A percentile compares a stretch with the other conserved stretches of the same genome.
Conservation (phyloP, 2,329 filamentous ascomycete species). For the Xylariales sp. region DNA sequence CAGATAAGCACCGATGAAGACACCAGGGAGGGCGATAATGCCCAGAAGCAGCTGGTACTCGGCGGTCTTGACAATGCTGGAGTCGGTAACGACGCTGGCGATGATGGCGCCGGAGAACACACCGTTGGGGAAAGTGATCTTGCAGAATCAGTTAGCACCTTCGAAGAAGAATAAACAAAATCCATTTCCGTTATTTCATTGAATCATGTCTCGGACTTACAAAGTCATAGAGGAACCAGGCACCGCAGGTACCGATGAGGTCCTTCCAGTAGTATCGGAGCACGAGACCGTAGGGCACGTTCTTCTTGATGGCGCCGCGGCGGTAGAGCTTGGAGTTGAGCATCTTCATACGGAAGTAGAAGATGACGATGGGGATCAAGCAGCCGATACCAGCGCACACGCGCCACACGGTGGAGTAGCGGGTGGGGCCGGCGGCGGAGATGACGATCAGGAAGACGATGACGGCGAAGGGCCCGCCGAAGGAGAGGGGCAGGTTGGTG, state of each 20-base stretch:
- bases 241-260: conserved; percentile 47
- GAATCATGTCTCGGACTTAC: conserved; percentile 14
- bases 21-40: conserved; percentile 40
- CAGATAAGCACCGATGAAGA: conserved; percentile 43
- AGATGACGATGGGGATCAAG: conserved; percentile 46
- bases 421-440: conserved; percentile 26
- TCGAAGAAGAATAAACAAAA: conserved; percentile 16
- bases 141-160: conserved; percentile 32
- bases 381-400: conserved; percentile 45
- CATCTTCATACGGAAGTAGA: conserved; percentile 52
- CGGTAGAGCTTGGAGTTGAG: conserved; percentile 47
- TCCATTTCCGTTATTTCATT: too few relatives aligned
- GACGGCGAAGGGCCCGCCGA: conserved; percentile 20
- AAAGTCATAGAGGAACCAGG: conserved; percentile 45
- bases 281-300: conserved; percentile 45
- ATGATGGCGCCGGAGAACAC: conserved; percentile 32
- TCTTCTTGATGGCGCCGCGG: conserved; percentile 47
- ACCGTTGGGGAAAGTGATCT: conserved; percentile 13
- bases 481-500: conserved; percentile 26
- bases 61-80: conserved; percentile 35
- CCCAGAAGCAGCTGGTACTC: conserved; percentile 45
- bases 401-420: conserved; percentile 39
- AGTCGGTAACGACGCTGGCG: conserved; percentile 28
- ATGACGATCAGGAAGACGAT: conserved; percentile 42
- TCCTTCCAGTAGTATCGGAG: conserved; percentile 51